Evolutionary conservation across 2,329 filamentous ascomycete species (phyloP).

Genomic region (Ophioceras dolichostomum): DNA sequence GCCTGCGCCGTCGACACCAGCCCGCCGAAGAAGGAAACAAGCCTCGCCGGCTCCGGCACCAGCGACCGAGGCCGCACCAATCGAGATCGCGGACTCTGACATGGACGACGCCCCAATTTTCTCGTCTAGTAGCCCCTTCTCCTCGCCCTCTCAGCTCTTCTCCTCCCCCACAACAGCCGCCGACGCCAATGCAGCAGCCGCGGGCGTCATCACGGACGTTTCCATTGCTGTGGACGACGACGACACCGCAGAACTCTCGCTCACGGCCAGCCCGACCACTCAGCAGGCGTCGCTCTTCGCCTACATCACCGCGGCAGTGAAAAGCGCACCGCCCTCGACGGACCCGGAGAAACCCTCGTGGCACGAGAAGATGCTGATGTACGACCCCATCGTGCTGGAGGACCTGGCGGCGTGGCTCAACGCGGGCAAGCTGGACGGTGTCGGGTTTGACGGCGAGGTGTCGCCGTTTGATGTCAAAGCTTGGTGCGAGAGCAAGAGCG

Average conservation of each 20-base stretch:
- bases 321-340: constrained; percentile 31
- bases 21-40: constrained; percentile 12
- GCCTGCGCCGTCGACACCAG: constrained; percentile 14
- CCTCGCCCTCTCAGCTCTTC: constrained; percentile 24
- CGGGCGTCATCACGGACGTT: too few relatives aligned
- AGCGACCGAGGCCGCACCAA: constrained; percentile 9
- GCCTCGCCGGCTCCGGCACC: too few relatives aligned
- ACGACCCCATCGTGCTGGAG: constrained; percentile 81
- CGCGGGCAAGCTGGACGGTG: constrained; percentile 47
- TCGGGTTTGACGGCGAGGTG: constrained; percentile 55
- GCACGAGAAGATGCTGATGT: constrained; percentile 89
- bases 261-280: constrained; percentile 21
- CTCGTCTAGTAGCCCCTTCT: too few relatives aligned
- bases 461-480: constrained; percentile 57
- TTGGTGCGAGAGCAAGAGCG: constrained; percentile 81
- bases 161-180: constrained; percentile 30
- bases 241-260: constrained; percentile 30
- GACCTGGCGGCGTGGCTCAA: constrained; percentile 80
- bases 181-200: too few relatives aligned
- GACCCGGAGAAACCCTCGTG: constrained; percentile 51
- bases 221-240: constrained; percentile 32
- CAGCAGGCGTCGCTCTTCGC: constrained; percentile 33
- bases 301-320: constrained; percentile 43
- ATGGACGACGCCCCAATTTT: constrained; percentile 24
- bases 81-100: constrained; percentile 43